Evolutionary conservation across 306 rosid genomes (phyloP), one percentile per base, ranked within the genome.

Genomic region (Dicorynia guianensis): DNA sequence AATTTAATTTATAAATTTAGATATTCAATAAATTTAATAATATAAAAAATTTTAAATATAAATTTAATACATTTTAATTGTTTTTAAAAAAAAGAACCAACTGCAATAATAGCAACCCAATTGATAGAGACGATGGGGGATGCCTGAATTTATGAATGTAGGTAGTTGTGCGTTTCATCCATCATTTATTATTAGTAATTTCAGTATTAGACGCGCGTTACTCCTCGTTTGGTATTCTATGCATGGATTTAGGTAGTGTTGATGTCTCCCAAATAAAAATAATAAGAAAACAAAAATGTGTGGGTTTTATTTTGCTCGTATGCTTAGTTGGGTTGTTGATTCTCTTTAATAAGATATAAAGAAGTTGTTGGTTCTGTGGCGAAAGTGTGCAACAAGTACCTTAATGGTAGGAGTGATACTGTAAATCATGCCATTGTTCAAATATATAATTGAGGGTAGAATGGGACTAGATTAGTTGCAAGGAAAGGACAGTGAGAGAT

Each of bases 91-190:
- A n/a, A n/a, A n/a, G n/a, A n/a, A n/a, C n/a, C n/a, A n/a, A n/a
- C n/a, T n/a, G n/a, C n/a, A n/a, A 60, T 80, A 55, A 77, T 72
- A 72, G 74, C 80, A 77, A 76, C 77, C 80, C 78, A 73, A 80
- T 76, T 56, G 81, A 80, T 65, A 12, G 78, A 34, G 71, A 84
- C 87, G n/a, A 49, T 57, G 58, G 30, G 19, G 69, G 60, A 60
- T 72, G 72, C 30, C 56, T 80, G 40, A 72, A 54, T 76, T 33
- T 9, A 67, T 67, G 68, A 52, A 76, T 72, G 78, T 64, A 58
- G 25, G 34, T 49, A 33, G 64, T 74, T 84, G 15, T 33, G 55
- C 67, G 53, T 69, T 77, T 50, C 72, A 67, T 77, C 88, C 36
- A 68, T 77, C 30, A 25, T 25, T 25, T 25, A 25, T 25, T 25